These are phyloP conservation scores for Flaveria bidentis DNA, from an alignment of 129 eudicot species.

Conservation along the genomic window DNA sequence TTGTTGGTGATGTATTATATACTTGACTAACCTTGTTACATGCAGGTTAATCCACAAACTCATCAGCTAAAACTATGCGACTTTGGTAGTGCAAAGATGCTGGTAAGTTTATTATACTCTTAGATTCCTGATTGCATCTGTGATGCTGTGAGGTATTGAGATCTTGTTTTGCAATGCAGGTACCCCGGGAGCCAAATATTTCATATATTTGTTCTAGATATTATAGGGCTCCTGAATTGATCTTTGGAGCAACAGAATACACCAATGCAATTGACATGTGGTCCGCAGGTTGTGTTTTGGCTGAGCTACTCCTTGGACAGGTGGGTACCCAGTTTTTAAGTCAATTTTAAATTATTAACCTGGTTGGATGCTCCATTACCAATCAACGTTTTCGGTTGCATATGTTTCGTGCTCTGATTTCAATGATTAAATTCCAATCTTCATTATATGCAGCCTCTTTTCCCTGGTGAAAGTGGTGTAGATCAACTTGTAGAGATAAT, in stretches of 20 bases:
- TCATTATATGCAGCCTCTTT: constrained; percentile 70
- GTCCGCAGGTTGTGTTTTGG: constrained; percentile 99
- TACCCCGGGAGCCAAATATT: constrained; percentile 93
- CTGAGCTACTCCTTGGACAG: constrained; percentile 89
- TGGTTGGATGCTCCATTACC: no score
- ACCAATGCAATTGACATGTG: constrained; percentile 98
- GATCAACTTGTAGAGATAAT: constrained; percentile 96
- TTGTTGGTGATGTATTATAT: constrained; percentile 9
- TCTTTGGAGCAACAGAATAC: constrained; percentile 97
- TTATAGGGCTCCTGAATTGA: constrained; percentile 93
- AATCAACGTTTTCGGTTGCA: no score
- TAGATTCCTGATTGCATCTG: neutral
- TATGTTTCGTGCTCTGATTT: neutral
- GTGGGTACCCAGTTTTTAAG: constrained; percentile 34
- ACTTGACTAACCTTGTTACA: neutral
- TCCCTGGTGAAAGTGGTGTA: constrained; percentile 98
- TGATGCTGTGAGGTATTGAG: constrained; percentile 6
- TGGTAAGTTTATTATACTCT: constrained; percentile 49
- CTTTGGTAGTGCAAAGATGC: constrained; percentile 93
- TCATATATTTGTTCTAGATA: constrained; percentile 94
- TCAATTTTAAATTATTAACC: no score
- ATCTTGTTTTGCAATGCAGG: constrained; percentile 40
- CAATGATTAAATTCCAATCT: neutral
- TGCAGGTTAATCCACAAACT: constrained; percentile 91
- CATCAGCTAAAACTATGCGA: constrained; percentile 96